These are phyloP conservation scores for Crithidia brevicula DNA, from an alignment of 208 protist species.

Conservation along the genomic window DNA sequence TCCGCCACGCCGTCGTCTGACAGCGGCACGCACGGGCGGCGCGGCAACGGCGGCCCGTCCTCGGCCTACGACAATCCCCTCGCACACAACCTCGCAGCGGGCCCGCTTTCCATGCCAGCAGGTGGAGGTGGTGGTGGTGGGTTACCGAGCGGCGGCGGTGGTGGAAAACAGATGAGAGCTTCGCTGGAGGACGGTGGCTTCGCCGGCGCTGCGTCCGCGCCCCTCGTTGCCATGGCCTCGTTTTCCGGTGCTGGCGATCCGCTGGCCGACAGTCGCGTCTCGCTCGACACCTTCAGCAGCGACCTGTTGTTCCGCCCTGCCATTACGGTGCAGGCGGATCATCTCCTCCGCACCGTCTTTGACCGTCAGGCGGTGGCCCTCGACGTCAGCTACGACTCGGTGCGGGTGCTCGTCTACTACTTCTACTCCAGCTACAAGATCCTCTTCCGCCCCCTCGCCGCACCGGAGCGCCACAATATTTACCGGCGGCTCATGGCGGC, in stretches of 20 bases:
- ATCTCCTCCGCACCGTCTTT: slow-evolving; percentile 60
- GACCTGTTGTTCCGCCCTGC: slow-evolving; percentile 46
- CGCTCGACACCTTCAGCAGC: slow-evolving; percentile 46
- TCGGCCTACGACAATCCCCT: slow-evolving; percentile 30
- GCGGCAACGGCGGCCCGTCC: not conserved
- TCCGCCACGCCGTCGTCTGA: slow-evolving; percentile 11
- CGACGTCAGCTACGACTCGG: slow-evolving; percentile 74
- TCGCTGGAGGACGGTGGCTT: not conserved
- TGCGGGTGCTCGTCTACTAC: slow-evolving; percentile 77
- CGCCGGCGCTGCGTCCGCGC: not conserved
- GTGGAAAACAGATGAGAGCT: not conserved
- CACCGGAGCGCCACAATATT: slow-evolving; percentile 73
- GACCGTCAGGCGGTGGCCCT: slow-evolving; percentile 64
- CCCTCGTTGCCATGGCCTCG: not conserved
- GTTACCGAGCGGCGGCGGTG: not conserved
- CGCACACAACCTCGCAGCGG: slow-evolving; percentile 6
- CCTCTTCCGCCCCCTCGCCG: slow-evolving; percentile 73
- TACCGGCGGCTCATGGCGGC: slow-evolving; percentile 63
- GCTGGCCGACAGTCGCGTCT: slow-evolving; percentile 12
- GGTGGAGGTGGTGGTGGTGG: not conserved
- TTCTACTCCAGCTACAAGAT: slow-evolving; percentile 81
- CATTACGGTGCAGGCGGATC: slow-evolving; percentile 53
- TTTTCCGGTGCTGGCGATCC: slow-evolving; percentile 13
- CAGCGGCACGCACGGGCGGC: not conserved
- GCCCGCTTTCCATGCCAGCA: not conserved